Conservation (phyloP, 768 basidiomycete species). For the Tylopilus vinaceipallidus region DNA sequence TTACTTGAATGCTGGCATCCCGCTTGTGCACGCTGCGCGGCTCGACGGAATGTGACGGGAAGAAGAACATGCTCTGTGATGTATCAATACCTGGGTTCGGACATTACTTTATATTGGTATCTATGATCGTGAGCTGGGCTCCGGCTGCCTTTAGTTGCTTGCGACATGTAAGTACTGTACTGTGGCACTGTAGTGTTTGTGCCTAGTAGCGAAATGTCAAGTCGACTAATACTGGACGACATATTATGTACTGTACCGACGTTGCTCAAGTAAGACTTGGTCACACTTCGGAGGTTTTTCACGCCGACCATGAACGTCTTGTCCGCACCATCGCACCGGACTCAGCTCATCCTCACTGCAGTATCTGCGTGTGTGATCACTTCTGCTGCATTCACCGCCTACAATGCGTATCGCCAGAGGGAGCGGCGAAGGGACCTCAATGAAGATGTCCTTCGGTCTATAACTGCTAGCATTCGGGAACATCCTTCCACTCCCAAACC, state of each 20-base stretch:
- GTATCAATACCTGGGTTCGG: constrained; percentile 19
- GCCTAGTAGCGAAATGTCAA: neutral
- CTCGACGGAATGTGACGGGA: neutral
- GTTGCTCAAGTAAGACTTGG: no score
- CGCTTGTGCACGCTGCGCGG: neutral
- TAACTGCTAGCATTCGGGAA: constrained; percentile 29
- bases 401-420: constrained; percentile 47
- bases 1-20: constrained; percentile 23
- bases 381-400: constrained; percentile 55
- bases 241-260: no score
- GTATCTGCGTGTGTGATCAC: constrained; percentile 62
- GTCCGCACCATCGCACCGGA: constrained; percentile 48
- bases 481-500: neutral
- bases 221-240: no score
- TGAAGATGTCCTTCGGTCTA: constrained; percentile 54
- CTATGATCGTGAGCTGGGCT: constrained; percentile 20
- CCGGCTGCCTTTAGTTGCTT: constrained; percentile 2
- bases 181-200: neutral
- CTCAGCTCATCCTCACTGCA: constrained; percentile 67
- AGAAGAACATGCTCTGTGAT: constrained; percentile 8
- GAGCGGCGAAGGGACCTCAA: constrained; percentile 54
- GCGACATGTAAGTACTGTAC: neutral
- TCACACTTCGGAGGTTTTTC: neutral
- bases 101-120: constrained; percentile 29
- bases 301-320: constrained; percentile 21